phyloP scores from a whole-genome alignment of 768 basidiomycete species.

The Calocera viscosa region DNA sequence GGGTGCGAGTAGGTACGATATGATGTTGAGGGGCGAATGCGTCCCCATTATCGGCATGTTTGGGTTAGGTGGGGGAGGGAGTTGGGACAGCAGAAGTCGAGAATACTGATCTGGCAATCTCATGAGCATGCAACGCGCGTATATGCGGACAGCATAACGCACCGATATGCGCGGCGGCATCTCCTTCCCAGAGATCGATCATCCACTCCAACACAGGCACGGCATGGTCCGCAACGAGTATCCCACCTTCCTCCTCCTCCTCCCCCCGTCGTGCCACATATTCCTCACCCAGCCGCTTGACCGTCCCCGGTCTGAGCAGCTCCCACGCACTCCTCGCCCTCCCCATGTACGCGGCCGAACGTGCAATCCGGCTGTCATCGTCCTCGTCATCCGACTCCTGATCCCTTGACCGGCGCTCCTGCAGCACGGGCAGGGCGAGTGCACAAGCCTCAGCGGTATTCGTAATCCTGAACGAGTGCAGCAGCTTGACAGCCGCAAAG shows the following conservation, averaged over 20 bases:
- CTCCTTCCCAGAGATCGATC: neutral
- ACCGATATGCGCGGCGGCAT: neutral
- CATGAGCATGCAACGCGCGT: neutral
- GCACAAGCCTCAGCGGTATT: neutral
- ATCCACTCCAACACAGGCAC: neutral
- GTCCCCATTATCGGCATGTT: neutral
- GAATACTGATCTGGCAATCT: neutral
- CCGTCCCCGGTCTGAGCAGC: neutral
- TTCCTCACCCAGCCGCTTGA: neutral
- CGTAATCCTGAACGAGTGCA: neutral
- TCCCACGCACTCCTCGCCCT: neutral
- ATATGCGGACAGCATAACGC: too few relatives aligned
- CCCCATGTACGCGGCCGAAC: neutral
- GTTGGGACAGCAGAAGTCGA: neutral
- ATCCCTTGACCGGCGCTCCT: neutral
- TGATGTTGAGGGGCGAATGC: neutral
- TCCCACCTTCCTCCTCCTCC: neutral
- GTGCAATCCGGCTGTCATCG: neutral
- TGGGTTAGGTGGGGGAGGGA: neutral
- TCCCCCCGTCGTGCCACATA: neutral
- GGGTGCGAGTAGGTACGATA: neutral
- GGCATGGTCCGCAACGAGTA: neutral
- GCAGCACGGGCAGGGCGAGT: neutral
- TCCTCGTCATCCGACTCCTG: neutral
- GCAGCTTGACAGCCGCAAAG: neutral